Base-by-base conservation (phyloP, 192 early-diverging fungal species). In the Coemansia aciculifera region DNA sequence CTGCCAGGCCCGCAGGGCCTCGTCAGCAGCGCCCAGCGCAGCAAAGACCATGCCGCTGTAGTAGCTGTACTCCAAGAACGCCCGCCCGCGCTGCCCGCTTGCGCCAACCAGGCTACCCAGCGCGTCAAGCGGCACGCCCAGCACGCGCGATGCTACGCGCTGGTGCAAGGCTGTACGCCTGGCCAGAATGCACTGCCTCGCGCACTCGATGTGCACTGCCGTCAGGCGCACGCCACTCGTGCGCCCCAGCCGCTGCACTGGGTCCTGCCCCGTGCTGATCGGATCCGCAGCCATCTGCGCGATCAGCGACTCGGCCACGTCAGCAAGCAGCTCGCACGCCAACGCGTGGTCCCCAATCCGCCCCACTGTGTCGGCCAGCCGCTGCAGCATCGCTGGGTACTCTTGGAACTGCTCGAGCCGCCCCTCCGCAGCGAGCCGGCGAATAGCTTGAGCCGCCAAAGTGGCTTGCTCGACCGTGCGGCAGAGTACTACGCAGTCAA, bases 31-130 rank as follows among this genome's bases (percentile, higher is more conserved):
- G 2, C 68, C 72, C 19, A 69, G 36, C 5, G 68, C 67, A 9
- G 63, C 66, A n/a, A 49, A 67, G n/a, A 83, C 75, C 80, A 83
- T 83, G 38, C 80, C 75, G 12, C 66, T 75, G 39, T 83, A 78
- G 43, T 63, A 27, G 59, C 62, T 51, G 60, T 68, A 83, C 69
- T 74, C 64, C 68, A 83, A 64, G 31, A 74, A 68, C 43, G 72
- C 43, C 44, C 62, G 54, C 27, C 57, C 63, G 19, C 72, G 68
- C 15, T 19, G 29, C 10, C 9, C n/a, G 43, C 21, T 21, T 0
- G 15, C 24, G 24, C 38, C 57, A 9, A 23, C 57, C 40, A 70
- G 49, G 36, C 8, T 5, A 7, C 75, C 80, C 23, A 83, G 42
- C 34, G 72, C 64, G n/a, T 70, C 72, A 21, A 74, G 69, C 52